Evolutionary conservation across 768 basidiomycete genomes (phyloP), one percentile per base, ranked within the genome.

Genomic region (Amanita muscaria): DNA sequence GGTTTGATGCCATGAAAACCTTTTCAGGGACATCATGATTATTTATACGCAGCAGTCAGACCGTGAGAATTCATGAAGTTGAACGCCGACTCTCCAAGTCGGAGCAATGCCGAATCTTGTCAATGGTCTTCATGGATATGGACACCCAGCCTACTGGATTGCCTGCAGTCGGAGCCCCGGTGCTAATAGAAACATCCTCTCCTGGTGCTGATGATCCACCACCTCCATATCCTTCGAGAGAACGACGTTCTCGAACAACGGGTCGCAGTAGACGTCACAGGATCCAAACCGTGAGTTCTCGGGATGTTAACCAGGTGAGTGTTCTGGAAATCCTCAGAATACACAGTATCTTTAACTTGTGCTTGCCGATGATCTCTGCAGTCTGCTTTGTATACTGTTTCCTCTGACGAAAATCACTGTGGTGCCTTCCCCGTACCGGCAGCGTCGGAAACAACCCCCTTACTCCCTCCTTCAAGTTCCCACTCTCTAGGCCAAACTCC

Each of bases 141-240:
- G 42, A 44, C 35, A 44, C 34, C 33, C 42, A 44, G 18, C 24
- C 33, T 8, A 8, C 34, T 10, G 19, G 31, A 3, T 18, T 43
- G 16, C 14, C 42, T n/a, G 18, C 31, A 34, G 33, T 9, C 23
- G 27, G 10, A 5, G 43, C 21, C 15, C 10, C 33, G 29, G 43
- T 35, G 15, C 32, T 24, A 14, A 29, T 43, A 5, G 32, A 43
- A 27, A 16, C 16, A 16, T 44, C 32, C 12, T n/a, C 21, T 24
- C 11, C 23, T n/a, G 36, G 24, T 29, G 4, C 14, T 19, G 18
- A 27, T 18, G 46, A 47, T 29, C 46, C 46, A 7, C 46, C 46
- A 34, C 46, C 46, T 15, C 46, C 46, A 10, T 47, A 47, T 15
- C 46, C 46, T 29, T 40, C 46, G 21, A 30, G 39, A 33, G 46